Evolutionary conservation across 164 flowering plant genomes (phyloP), one percentile per base, ranked within the genome.

Genomic region (Dillenia suffruticosa): DNA sequence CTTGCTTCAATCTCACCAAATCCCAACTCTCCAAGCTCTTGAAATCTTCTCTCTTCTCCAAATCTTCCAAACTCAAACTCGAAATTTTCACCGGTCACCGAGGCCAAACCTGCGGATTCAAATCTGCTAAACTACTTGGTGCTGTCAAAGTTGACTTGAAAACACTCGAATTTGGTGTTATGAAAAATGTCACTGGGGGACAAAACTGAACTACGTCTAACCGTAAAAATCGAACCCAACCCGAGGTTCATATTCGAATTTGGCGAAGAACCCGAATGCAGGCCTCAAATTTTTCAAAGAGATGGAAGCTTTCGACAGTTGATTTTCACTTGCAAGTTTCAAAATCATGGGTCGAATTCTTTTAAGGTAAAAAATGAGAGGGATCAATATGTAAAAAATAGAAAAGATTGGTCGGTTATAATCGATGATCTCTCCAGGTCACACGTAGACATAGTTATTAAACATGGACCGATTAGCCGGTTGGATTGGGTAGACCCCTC

Each of bases 391-490:
- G 12, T 58, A 6, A 80, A 79, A 56, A 87, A 84, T 57, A 47
- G 89, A 46, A 86, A 86, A 60, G 92, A 89, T 2, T 86, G 92
- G 92, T 81, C 87, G 9, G 62, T 86, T n/a, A 86, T 87, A 9
- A 70, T 86, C 74, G 89, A 86, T 63, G 89, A 86, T 66, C 77
- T 86, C 7, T 84, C 87, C 0, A 89, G 92, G 1, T 86, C 87
- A 1, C 87, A 85, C 0, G 89, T 1, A 19, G 22, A 1, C 1
- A 19, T 19, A 19, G 1, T 19, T 19, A 19, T n/a, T n/a, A n/a
- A n/a, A n/a, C n/a, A n/a, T n/a, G n/a, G n/a, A n/a, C n/a, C n/a
- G n/a, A n/a, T n/a, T n/a, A n/a, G n/a, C n/a, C n/a, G n/a, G n/a
- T n/a, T n/a, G n/a, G n/a, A n/a, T n/a, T n/a, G n/a, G n/a, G n/a